Base-by-base conservation (phyloP, 176 grass and related monocot species). In the Aechmea fasciata region DNA sequence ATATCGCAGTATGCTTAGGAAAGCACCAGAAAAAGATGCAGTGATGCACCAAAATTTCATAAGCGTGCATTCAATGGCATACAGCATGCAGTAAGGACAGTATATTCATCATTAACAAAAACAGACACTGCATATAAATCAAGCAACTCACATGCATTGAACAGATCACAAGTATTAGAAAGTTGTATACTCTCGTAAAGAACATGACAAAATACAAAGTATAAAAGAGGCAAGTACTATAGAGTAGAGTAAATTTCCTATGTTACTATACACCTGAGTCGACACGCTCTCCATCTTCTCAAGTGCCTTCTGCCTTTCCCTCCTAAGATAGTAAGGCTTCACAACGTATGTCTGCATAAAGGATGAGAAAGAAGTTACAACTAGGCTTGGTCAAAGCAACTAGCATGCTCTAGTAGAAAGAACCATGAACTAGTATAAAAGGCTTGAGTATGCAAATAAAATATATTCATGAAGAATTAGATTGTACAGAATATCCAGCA, bases 251-350 rank as follows among this genome's bases (percentile, higher is more conserved):
- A 41, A 41, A 41, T 41, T 41, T 41, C 33, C 5, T 18, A 49
- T 18, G 25, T 26, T 26, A 26, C 25, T 6, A 47, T 75, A 41
- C 88, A 99, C 94, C 94, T 92, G 84, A 62, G 72, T 50, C 49
- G 87, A 87, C 73, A 83, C 77, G 61, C 77, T 82, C 68, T 84
- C 89, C 80, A 85, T 77, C 67, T 93, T 87, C 77, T 90, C 71
- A 50, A 85, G 82, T 74, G 77, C 52, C 72, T 99, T 99, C 65
- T 76, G 71, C 69, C 72, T 87, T 75, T 93, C 82, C 66, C 79
- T 67, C 77, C 75, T 88, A 55, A 59, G 78, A 68, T 83, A 78
- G 68, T 87, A 99, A 79, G 94, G 94, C 66, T 99, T 87, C 71
- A 93, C 79, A 79, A 99, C 51, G 77, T 87, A 93, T 61, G 82